These are phyloP conservation scores for Grosmannia penicillata DNA, from an alignment of 2,329 filamentous ascomycete species.

Conservation along the genomic window DNA sequence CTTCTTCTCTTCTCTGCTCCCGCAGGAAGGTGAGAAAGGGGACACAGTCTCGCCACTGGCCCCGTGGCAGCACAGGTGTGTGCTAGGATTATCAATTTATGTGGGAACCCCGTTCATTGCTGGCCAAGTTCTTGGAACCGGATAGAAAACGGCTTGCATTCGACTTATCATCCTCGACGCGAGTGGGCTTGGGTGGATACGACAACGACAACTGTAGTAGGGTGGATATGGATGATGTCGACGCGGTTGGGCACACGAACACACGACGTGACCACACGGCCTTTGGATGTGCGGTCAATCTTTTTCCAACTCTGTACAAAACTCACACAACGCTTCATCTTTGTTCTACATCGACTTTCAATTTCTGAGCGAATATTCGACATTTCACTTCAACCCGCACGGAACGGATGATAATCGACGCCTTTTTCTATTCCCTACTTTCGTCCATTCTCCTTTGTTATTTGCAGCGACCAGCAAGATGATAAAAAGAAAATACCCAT, in stretches of 20 bases:
- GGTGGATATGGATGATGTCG: too few species aligned
- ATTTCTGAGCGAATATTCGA: neutral
- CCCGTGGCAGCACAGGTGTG: constrained; percentile 12
- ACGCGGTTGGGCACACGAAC: too few species aligned
- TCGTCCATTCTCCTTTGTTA: constrained; percentile 1
- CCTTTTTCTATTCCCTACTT: constrained; percentile 11
- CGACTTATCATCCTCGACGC: constrained; percentile 18
- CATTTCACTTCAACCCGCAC: constrained; percentile 13
- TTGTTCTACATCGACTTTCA: constrained; percentile 5
- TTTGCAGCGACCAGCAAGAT: constrained; percentile 9
- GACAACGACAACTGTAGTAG: too few species aligned
- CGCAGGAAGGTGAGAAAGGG: constrained; percentile 3
- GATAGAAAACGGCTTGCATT: constrained; percentile 20
- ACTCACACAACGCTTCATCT: constrained; percentile 7
- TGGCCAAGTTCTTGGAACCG: neutral
- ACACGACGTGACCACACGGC: neutral
- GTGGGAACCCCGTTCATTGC: neutral
- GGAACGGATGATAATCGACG: constrained; percentile 18
- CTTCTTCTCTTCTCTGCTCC: constrained; percentile 9
- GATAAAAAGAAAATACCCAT: constrained; percentile 14
- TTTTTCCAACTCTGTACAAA: constrained; percentile 15
- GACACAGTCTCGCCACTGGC: constrained; percentile 12
- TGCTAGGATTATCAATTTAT: neutral
- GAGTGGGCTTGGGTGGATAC: constrained; percentile 1
- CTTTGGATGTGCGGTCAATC: neutral